phyloP scores from a whole-genome alignment of 768 basidiomycete species.

The Russula vinacea region DNA sequence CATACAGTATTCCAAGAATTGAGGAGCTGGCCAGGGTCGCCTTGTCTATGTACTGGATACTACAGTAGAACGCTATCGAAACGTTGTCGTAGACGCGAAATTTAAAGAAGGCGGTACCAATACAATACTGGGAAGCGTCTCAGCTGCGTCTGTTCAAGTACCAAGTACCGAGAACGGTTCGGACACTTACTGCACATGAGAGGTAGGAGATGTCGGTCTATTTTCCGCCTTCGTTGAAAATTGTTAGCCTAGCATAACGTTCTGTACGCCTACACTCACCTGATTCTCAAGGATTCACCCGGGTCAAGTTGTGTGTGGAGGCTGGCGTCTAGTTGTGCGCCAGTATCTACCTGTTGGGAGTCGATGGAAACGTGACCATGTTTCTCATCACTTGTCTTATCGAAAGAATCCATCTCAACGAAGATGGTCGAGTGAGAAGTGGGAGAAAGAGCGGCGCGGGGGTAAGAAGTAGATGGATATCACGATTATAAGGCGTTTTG shows the following conservation, averaged over 20 bases:
- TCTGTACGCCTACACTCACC: constrained; percentile 34
- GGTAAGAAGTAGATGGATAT: neutral
- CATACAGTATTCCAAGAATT: constrained; percentile 67
- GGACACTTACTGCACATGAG: constrained; percentile 65
- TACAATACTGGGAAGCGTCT: constrained; percentile 48
- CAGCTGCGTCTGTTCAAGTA: constrained; percentile 6
- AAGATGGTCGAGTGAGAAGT: neutral
- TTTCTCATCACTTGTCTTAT: constrained; percentile 22
- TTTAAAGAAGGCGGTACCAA: constrained; percentile 39
- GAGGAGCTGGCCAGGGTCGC: constrained; percentile 64
- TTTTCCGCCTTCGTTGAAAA: constrained; percentile 43
- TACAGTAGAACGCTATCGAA: constrained; percentile 36
- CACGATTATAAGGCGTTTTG: constrained; percentile 1
- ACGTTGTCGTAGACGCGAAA: neutral
- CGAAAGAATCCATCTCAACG: constrained; percentile 18
- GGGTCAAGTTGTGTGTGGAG: constrained; percentile 47
- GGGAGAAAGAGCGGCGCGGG: neutral
- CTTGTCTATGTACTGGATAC: constrained; percentile 81
- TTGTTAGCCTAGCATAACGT: constrained; percentile 31
- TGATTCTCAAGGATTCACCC: constrained; percentile 48
- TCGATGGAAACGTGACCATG: constrained; percentile 39
- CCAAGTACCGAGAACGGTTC: neutral
- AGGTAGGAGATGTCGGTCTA: constrained; percentile 64
- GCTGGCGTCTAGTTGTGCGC: constrained; percentile 54
- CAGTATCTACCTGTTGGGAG: constrained; percentile 56